Evolutionary conservation across 2,329 filamentous ascomycete genomes (phyloP).

Genomic region (Tolypocladium cylindrosporum): DNA sequence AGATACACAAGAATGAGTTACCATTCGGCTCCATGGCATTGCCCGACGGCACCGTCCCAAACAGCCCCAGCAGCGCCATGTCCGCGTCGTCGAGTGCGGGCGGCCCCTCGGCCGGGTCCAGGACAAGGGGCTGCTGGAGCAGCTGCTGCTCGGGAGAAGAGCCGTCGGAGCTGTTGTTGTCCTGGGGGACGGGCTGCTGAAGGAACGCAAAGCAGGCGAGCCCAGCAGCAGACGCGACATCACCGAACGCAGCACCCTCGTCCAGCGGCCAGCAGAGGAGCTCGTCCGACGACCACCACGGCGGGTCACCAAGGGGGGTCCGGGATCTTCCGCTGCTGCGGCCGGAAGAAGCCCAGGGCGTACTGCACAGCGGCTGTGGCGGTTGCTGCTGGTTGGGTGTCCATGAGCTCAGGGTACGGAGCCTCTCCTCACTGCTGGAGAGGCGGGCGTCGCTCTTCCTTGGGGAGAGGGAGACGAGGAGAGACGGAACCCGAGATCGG

Average conservation of each 20-base stretch:
- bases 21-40: neutral
- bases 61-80: constrained; percentile 2
- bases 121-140: neutral
- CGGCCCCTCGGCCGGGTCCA: neutral
- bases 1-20: neutral
- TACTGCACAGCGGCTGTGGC: constrained; percentile 1
- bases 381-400: constrained; percentile 1
- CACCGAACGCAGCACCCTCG: too few species aligned
- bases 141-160: neutral
- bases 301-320: constrained; percentile 7
- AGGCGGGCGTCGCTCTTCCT: constrained; percentile 1
- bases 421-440: constrained; percentile 10
- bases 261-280: neutral
- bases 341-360: constrained; percentile 6
- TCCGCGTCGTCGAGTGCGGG: neutral
- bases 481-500: neutral
- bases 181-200: neutral
- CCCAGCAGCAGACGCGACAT: too few species aligned
- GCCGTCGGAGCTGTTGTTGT: neutral
- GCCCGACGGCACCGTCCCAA: neutral
- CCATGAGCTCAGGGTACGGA: constrained; percentile 12
- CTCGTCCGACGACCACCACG: constrained; percentile 5
- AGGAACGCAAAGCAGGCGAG: neutral
- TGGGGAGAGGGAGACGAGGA: too few species aligned
- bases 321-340: constrained; percentile 7